A percentile compares a stretch with the other conserved stretches of the same genome.
phyloP scores from a whole-genome alignment of 805 yeast species.

The Pichia sporocuriosa region DNA sequence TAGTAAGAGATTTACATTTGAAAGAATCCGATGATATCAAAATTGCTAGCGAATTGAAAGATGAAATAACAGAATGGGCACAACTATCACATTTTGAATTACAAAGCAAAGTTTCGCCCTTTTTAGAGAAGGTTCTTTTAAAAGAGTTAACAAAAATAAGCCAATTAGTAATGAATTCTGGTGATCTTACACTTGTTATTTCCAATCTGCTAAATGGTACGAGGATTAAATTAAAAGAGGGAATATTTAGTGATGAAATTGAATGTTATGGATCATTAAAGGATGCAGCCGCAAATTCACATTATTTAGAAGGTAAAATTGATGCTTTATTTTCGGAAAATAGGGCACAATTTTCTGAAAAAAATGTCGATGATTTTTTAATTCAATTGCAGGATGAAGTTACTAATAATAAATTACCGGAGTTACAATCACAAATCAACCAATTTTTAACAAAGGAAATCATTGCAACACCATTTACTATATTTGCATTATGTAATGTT shows the following conservation, averaged over 20 bases:
- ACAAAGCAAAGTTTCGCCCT: constrained; percentile 29
- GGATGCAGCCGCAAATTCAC: constrained; percentile 22
- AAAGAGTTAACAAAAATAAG: constrained; percentile 25
- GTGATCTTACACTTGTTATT: constrained; percentile 27
- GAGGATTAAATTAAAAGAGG: constrained; percentile 19
- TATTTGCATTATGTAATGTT: constrained; percentile 19
- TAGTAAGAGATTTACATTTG: constrained; percentile 19
- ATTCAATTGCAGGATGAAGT: background rate
- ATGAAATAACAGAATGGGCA: constrained; percentile 27
- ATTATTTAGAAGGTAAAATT: constrained; percentile 28
- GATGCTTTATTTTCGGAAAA: constrained; percentile 19
- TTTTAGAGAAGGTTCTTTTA: constrained; percentile 22
- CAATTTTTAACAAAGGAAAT: constrained; percentile 19
- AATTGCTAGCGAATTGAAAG: constrained; percentile 11
- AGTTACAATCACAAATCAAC: constrained; percentile 23
- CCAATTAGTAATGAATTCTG: constrained; percentile 28
- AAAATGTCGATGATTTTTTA: background rate
- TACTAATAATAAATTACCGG: constrained; percentile 21
- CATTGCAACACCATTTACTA: constrained; percentile 24
- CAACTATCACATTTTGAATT: constrained; percentile 31
- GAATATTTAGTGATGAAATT: constrained; percentile 20
- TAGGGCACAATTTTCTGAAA: background rate
- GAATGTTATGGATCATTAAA: constrained; percentile 28
- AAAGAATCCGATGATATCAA: constrained; percentile 2
- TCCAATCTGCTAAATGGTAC: constrained; percentile 25